Evolutionary conservation across 306 rosid species (phyloP).

Genomic region (Vigna nakashimae): DNA sequence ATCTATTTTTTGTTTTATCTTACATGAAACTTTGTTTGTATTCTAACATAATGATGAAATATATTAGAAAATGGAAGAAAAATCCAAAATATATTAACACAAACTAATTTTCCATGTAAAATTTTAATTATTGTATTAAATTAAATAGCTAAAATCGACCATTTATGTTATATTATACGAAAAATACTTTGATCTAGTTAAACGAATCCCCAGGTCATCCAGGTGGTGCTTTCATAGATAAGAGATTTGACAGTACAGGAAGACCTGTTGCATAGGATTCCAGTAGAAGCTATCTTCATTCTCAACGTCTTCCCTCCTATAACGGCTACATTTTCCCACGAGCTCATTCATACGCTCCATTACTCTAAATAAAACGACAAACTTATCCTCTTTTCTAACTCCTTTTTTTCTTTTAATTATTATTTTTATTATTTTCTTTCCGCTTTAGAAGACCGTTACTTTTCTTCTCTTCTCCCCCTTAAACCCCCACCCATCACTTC

Average conservation of each 20-base stretch:
- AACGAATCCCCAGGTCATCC: background rate
- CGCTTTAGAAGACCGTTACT: conserved; percentile 46
- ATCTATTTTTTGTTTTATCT: too few relatives aligned
- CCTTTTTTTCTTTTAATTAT: background rate
- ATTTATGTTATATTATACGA: too few relatives aligned
- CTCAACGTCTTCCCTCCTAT: conserved; percentile 23
- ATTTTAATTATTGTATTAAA: too few relatives aligned
- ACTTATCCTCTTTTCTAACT: background rate
- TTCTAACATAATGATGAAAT: too few relatives aligned
- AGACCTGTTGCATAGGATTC: conserved; percentile 52
- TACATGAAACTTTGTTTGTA: too few relatives aligned
- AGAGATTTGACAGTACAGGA: background rate
- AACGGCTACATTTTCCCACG: conserved; percentile 61
- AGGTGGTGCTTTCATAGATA: background rate
- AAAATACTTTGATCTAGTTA: too few relatives aligned
- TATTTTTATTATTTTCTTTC: background rate
- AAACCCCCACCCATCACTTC: conserved; percentile 29
- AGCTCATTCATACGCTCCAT: background rate
- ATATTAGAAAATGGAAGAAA: too few relatives aligned
- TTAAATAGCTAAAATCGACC: too few relatives aligned
- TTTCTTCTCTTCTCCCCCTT: conserved; percentile 8
- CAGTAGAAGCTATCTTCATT: background rate
- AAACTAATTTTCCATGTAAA: too few relatives aligned
- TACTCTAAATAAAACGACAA: background rate
- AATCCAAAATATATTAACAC: too few relatives aligned